Evolutionary conservation across 768 basidiomycete genomes (phyloP).

Genomic region (Russula foetens): DNA sequence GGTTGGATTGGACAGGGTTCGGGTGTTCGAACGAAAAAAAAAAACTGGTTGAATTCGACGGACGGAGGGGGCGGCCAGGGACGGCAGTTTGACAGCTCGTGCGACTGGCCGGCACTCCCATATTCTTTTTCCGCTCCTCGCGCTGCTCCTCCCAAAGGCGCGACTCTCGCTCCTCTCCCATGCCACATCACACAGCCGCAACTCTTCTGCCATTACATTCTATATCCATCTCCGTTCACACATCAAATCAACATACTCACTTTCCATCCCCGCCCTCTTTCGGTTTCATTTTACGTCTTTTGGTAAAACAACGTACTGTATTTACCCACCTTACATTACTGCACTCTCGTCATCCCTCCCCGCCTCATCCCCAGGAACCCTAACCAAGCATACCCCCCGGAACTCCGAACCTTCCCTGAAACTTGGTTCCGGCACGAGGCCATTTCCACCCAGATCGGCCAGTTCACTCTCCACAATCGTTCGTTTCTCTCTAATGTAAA

Average conservation of each 20-base stretch:
- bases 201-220: constrained; percentile 17
- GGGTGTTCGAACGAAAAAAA: background rate
- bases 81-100: constrained; percentile 19
- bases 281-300: constrained; percentile 18
- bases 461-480: constrained; percentile 12
- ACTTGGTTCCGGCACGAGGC: constrained; percentile 4
- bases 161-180: constrained; percentile 17
- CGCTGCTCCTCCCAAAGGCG: constrained; percentile 12
- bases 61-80: constrained; percentile 12
- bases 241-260: constrained; percentile 15
- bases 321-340: constrained; percentile 12
- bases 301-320: constrained; percentile 17
- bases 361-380: constrained; percentile 16
- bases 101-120: constrained; percentile 17
- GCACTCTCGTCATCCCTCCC: constrained; percentile 12
- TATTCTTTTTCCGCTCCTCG: constrained; percentile 16
- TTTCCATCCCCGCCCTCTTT: constrained; percentile 17
- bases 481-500: constrained; percentile 1
- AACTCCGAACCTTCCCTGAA: constrained; percentile 13
- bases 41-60: too few species aligned
- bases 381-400: constrained; percentile 16
- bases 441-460: constrained; percentile 5
- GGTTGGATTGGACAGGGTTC: background rate
- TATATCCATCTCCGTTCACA: constrained; percentile 19
- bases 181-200: constrained; percentile 20